Evolutionary conservation across 129 eudicot species (phyloP).

Genomic region (Escallonia herrerae): DNA sequence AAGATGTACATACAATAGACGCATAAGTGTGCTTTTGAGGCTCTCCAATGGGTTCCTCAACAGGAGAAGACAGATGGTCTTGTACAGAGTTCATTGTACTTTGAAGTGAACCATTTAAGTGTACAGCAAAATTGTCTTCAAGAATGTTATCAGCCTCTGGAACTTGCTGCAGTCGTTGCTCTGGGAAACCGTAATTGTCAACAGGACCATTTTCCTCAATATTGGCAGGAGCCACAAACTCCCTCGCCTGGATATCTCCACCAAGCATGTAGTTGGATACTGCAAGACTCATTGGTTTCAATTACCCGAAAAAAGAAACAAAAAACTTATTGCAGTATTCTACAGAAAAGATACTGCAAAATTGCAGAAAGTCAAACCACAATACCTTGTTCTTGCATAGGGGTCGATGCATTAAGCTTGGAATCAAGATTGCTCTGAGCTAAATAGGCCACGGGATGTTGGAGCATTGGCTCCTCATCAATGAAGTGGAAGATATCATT

Average conservation of each 20-base stretch:
- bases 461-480: slow-evolving; percentile 67
- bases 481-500: slow-evolving; percentile 76
- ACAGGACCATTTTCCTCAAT: slow-evolving; percentile 47
- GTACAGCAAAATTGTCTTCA: slow-evolving; percentile 43
- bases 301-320: background rate
- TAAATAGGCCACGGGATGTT: slow-evolving; percentile 58
- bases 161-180: slow-evolving; percentile 48
- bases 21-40: slow-evolving; percentile 96
- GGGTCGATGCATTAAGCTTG: slow-evolving; percentile 43
- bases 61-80: slow-evolving; percentile 31
- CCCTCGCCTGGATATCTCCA: slow-evolving; percentile 52
- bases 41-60: slow-evolving; percentile 66
- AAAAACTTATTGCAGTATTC: background rate
- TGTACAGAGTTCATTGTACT: slow-evolving; percentile 35
- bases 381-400: slow-evolving; percentile 67
- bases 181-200: slow-evolving; percentile 41
- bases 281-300: slow-evolving; percentile 23
- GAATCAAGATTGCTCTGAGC: slow-evolving; percentile 54
- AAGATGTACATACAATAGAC: slow-evolving; percentile 62
- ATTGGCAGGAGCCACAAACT: slow-evolving; percentile 44
- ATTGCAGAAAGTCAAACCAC: background rate
- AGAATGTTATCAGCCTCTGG: slow-evolving; percentile 40
- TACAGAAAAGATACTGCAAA: background rate
- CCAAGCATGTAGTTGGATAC: slow-evolving; percentile 55
- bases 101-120: slow-evolving; percentile 78